Conservation (phyloP, 2,329 filamentous ascomycete genomes). For the Blumeria graminis region DNA sequence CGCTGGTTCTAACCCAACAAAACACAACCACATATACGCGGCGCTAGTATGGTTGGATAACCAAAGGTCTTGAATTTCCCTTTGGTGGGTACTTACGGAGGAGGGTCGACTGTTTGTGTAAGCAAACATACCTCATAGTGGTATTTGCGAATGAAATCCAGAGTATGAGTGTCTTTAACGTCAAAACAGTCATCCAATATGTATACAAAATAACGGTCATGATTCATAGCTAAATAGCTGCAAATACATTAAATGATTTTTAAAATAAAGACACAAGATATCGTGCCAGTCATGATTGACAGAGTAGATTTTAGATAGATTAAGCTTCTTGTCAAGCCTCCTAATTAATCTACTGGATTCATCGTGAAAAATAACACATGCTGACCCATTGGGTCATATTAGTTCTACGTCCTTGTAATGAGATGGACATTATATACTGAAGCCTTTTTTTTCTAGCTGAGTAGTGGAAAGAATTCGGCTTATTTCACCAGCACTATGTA, state of each 20-base stretch:
- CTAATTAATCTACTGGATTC: neutral
- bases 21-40: too few species aligned
- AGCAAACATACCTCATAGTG: too few species aligned
- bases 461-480: neutral
- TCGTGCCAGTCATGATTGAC: neutral
- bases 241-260: neutral
- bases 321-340: neutral
- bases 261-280: neutral
- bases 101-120: too few species aligned
- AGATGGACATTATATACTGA: neutral
- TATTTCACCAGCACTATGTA: neutral
- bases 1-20: too few species aligned
- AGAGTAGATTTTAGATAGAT: neutral
- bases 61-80: too few species aligned
- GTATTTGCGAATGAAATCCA: too few species aligned
- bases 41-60: too few species aligned
- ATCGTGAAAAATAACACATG: neutral
- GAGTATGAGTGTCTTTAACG: too few species aligned
- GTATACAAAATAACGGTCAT: too few species aligned
- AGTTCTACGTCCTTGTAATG: neutral
- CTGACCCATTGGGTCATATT: neutral
- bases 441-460: neutral
- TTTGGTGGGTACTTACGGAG: too few species aligned
- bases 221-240: neutral
- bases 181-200: too few species aligned